phyloP scores from a whole-genome alignment of 2,329 filamentous ascomycete genomes.

The Rutstroemia sp. region DNA sequence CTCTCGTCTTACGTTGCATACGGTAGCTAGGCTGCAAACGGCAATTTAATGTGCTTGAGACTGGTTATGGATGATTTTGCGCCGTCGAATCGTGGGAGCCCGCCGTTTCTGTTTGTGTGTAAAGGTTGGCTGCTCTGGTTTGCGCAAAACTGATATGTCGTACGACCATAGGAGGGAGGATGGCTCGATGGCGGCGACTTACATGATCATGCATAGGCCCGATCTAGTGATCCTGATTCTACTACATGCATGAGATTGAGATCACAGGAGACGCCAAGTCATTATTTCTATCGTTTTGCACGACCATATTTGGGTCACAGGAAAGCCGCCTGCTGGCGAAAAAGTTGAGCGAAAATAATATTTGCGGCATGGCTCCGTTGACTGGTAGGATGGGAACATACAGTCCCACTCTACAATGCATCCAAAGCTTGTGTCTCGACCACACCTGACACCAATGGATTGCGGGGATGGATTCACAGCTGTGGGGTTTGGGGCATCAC shows the following conservation, averaged over 20 bases:
- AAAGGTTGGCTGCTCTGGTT: not conserved
- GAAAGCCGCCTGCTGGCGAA: no score
- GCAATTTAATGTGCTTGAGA: not conserved
- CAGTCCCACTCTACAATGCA: no score
- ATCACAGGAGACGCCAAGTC: constrained; percentile 1
- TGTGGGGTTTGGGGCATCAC: no score
- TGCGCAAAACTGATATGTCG: not conserved
- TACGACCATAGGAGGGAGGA: not conserved
- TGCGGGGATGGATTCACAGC: no score
- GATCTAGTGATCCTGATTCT: not conserved
- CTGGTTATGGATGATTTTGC: not conserved
- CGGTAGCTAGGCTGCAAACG: not conserved
- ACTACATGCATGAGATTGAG: constrained; percentile 4
- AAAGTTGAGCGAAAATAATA: no score
- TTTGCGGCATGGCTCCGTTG: not conserved
- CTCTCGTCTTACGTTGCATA: constrained; percentile 1
- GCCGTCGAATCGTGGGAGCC: not conserved
- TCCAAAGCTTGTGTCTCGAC: no score
- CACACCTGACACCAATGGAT: no score
- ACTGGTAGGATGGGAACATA: not conserved
- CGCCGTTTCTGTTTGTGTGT: not conserved
- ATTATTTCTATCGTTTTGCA: constrained; percentile 3
- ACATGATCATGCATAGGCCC: constrained; percentile 5
- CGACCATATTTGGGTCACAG: not conserved
- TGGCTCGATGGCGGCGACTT: not conserved